Base-by-base conservation (phyloP, 1,139 yeast genomes). In the Wickerhamomyces sp. region DNA sequence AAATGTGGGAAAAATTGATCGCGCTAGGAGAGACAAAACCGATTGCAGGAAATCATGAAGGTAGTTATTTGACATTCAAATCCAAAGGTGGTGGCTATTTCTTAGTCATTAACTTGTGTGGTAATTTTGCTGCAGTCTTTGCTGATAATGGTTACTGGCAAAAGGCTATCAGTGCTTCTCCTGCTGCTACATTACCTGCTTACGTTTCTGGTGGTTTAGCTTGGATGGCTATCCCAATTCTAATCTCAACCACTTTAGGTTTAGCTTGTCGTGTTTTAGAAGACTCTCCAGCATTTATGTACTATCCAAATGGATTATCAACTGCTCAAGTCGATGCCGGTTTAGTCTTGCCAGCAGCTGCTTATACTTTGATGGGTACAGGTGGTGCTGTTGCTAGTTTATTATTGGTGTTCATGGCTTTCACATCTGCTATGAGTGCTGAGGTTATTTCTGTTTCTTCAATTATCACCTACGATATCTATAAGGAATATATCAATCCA, bases 121-220 rank as follows among this genome's bases (percentile, higher is more conserved):
- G 96, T 44, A 86, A 86, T 63, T 86, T 87, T 52, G 95, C 95
- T 41, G 86, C 95, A 18, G 95, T 87, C 18, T 87, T 86, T 60
- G 68, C 88, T 56, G 96, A 88, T 59, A 84, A 84, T 52, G 95
- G 95, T 31, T 89, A 88, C 64, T 88, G 90, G 81, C 84, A 85
- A 64, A 84, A 85, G 64, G 95, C 95, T 6, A 84, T 88, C 60
- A 90, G 95, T 35, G 85, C 95, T 12, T 72, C 81, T 47, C 94
- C 96, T 15, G 83, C 78, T 4, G 81, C 94, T 28, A 87, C 95
- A 24, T 69, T 88, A 54, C 92, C 94, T n/a, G 96, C 96, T 15
- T 88, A 89, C 60, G 79, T 87, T 26, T 64, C 86, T 49, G 96
- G 96, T 42, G 96, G 96, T n/a, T 60, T 88, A 39, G 81, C 92